Percentiles rank a stretch among this genome's conserved stretches.
These are phyloP conservation scores for Chenopodium suecicum DNA, from an alignment of 148 eudicot species.

Conservation along the genomic window DNA sequence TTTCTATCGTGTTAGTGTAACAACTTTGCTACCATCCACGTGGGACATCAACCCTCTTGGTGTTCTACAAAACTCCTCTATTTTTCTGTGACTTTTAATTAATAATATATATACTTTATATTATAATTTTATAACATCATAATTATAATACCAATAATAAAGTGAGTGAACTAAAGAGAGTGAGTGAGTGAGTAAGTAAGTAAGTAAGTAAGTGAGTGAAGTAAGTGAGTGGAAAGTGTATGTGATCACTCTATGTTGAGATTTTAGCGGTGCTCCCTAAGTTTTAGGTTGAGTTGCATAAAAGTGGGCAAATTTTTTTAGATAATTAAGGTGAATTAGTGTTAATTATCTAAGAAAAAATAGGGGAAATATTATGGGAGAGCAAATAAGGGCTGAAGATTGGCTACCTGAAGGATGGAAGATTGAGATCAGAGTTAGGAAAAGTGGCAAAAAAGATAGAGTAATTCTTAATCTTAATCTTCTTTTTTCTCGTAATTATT, in stretches of 20 bases:
- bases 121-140: too few species aligned
- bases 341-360: not conserved
- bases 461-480: constrained; percentile 29
- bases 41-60: constrained; percentile 37
- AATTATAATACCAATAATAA: too few species aligned
- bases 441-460: constrained; percentile 63
- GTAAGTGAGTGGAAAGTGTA: constrained; percentile 19
- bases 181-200: too few species aligned
- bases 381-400: constrained; percentile 35
- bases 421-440: constrained; percentile 49
- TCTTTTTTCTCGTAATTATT: not conserved
- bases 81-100: not conserved
- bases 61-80: constrained; percentile 20
- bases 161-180: too few species aligned
- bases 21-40: constrained; percentile 39
- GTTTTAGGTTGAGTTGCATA: constrained; percentile 20
- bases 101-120: too few species aligned
- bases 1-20: not conserved
- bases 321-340: not conserved
- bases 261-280: constrained; percentile 33
- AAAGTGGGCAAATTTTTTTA: constrained; percentile 13
- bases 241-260: not conserved
- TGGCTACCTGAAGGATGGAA: constrained; percentile 81
- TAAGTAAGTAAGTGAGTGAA: not conserved
- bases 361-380: constrained; percentile 27